Evolutionary conservation across 768 basidiomycete species (phyloP), one percentile per base, ranked within the genome.

Genomic region (Naganishia randhawae): DNA sequence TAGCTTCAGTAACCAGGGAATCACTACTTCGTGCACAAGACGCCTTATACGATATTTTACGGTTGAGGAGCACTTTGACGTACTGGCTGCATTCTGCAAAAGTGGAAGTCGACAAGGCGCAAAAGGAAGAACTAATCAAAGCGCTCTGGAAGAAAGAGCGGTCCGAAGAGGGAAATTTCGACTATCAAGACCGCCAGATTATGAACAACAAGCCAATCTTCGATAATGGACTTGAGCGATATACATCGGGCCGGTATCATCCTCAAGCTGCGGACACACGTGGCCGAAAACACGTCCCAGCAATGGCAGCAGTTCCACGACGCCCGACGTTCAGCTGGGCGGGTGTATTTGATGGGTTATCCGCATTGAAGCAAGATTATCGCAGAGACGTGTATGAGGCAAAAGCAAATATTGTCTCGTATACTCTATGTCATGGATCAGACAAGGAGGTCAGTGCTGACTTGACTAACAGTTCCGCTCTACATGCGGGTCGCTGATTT

Each of bases 61-160:
- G 37, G 17, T n/a, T 61, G 7, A n/a, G 57, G 16, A 61, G 57
- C n/a, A 61, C 57, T 8, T 61, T 61, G 57, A 61, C 57, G n/a
- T 61, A 61, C 37, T 61, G 57, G 57, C 25, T 61, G 37, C 57
- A 61, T 22, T 61, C 27, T 16, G n/a, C 57, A 22, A 13, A 41
- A 22, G 57, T 61, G 22, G 35, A 61, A 25, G 14, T 39, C 14
- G 22, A 41, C 19, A 61, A 39, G 37, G 6, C 37, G 22, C 57
- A 61, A 25, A 37, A 39, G 22, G 39, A 61, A 29, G 57, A 42
- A 39, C 37, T 61, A 22, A 29, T 61, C 57, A 25, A 61, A 6
- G 17, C 37, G 13, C 41, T 61, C 32, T 22, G 9, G 22, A 61
- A 61, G 17, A 41, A 39, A 14, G 13, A 39, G 32, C n/a, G 27